Evolutionary conservation across 805 yeast genomes (phyloP).

Genomic region (Myxozyma monticola): DNA sequence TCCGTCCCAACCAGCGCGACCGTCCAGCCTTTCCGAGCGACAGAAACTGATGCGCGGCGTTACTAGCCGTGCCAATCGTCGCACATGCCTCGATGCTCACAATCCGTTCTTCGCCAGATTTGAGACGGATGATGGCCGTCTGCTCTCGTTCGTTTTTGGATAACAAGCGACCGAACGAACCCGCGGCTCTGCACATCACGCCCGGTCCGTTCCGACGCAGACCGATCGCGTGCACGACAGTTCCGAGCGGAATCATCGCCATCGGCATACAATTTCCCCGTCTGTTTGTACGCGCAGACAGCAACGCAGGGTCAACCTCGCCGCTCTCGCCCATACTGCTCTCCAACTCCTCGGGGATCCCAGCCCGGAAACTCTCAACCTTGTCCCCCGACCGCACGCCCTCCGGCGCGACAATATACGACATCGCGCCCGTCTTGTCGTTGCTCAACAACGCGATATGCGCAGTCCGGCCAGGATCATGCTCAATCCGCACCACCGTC

Average conservation of each 20-base stretch:
- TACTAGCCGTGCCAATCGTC: conserved; percentile 89
- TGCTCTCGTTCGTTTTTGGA: conserved; percentile 70
- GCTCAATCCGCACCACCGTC: conserved; percentile 82
- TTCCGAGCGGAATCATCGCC: conserved; percentile 90
- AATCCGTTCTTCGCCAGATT: conserved; percentile 92
- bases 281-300: conserved; percentile 81
- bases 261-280: conserved; percentile 95
- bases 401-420: conserved; percentile 87
- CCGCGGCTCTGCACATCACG: conserved; percentile 90
- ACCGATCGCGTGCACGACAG: conserved; percentile 85
- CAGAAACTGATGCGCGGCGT: conserved; percentile 85
- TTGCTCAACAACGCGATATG: conserved; percentile 86
- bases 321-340: conserved; percentile 75
- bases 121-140: conserved; percentile 76
- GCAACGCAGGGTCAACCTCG: conserved; percentile 78
- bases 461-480: conserved; percentile 91
- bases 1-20: conserved; percentile 83
- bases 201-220: conserved; percentile 74
- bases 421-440: conserved; percentile 56
- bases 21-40: conserved; percentile 97
- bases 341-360: conserved; percentile 73
- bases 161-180: conserved; percentile 85
- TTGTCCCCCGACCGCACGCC: conserved; percentile 91
- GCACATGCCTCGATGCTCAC: conserved; percentile 86
- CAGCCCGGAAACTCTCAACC: conserved; percentile 86